A percentile compares a stretch with the other conserved stretches of the same genome.
Evolutionary conservation across 2,329 filamentous ascomycete species (phyloP).

Genomic region (Fusarium gaditjirri): DNA sequence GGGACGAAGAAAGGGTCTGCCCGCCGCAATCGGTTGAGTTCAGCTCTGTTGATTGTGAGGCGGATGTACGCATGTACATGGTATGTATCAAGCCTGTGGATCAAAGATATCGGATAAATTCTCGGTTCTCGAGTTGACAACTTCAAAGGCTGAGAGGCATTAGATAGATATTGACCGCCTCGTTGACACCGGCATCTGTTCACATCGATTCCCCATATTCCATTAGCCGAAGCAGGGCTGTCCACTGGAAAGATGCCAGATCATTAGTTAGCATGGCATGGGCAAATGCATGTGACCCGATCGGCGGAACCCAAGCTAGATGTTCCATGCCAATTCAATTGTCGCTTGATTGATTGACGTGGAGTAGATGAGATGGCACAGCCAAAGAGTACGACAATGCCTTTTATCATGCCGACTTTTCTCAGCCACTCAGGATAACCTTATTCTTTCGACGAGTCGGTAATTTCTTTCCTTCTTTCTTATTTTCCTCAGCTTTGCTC

Average conservation of each 20-base stretch:
- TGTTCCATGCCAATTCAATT: not conserved
- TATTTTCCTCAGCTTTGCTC: not conserved
- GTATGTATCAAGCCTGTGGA: conserved; percentile 18
- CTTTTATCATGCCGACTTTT: conserved; percentile 12
- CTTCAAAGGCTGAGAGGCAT: conserved; percentile 12
- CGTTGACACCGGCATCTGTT: conserved; percentile 18
- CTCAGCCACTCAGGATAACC: conserved; percentile 4
- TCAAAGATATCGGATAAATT: conserved; percentile 27
- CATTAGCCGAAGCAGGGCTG: conserved; percentile 30
- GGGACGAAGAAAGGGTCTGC: conserved; percentile 30
- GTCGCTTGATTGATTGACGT: conserved; percentile 20
- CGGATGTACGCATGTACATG: conserved; percentile 15
- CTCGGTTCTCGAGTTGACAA: conserved; percentile 5
- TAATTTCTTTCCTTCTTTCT: conserved; percentile 3
- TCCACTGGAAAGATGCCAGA: conserved; percentile 37
- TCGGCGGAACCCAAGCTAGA: conserved; percentile 30
- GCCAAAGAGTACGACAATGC: conserved; percentile 1
- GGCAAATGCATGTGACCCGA: conserved; percentile 44
- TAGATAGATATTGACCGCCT: conserved; percentile 23
- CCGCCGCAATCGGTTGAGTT: conserved; percentile 33
- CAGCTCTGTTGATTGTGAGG: conserved; percentile 39
- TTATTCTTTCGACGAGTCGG: conserved; percentile 6
- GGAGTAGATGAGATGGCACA: conserved; percentile 33
- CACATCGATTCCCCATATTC: conserved; percentile 21
- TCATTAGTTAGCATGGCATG: conserved; percentile 26